phyloP scores from a whole-genome alignment of 257 asterid species.

The Solanum sitiens region DNA sequence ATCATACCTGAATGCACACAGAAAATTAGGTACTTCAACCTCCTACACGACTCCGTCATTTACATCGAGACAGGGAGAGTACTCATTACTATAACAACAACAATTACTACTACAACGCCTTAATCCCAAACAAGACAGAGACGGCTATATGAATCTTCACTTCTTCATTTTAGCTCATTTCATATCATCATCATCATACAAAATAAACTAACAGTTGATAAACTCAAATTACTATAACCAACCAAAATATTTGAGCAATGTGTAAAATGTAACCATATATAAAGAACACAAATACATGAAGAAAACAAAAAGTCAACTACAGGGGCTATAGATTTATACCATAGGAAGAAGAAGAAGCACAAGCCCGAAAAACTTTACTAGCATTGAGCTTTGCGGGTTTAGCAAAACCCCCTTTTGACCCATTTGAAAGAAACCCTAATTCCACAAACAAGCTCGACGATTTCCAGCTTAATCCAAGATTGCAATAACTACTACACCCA shows the following conservation, averaged over 20 bases:
- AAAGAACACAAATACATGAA: neutral
- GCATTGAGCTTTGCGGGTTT: slow-evolving; percentile 15
- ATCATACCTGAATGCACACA: neutral
- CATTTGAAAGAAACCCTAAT: slow-evolving; percentile 13
- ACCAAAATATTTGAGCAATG: neutral
- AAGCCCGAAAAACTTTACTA: neutral
- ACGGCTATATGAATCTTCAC: neutral
- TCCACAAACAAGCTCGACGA: slow-evolving; percentile 42
- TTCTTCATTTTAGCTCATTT: neutral
- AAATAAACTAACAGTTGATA: neutral
- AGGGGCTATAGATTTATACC: slow-evolving; percentile 1
- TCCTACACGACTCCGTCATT: neutral
- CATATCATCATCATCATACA: neutral
- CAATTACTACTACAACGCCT: neutral
- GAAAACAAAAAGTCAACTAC: neutral
- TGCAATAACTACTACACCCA: slow-evolving; percentile 19
- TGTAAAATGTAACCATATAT: neutral
- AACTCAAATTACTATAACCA: neutral
- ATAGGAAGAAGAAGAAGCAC: slow-evolving; percentile 37
- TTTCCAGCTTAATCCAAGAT: slow-evolving; percentile 36
- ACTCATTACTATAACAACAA: neutral
- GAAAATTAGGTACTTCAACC: neutral
- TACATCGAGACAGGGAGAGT: neutral
- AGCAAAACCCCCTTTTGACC: slow-evolving; percentile 11
- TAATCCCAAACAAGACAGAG: neutral